Evolutionary conservation across 345 rosid genomes (phyloP), one percentile per base, ranked within the genome.

Genomic region (Populus ilicifolia): DNA sequence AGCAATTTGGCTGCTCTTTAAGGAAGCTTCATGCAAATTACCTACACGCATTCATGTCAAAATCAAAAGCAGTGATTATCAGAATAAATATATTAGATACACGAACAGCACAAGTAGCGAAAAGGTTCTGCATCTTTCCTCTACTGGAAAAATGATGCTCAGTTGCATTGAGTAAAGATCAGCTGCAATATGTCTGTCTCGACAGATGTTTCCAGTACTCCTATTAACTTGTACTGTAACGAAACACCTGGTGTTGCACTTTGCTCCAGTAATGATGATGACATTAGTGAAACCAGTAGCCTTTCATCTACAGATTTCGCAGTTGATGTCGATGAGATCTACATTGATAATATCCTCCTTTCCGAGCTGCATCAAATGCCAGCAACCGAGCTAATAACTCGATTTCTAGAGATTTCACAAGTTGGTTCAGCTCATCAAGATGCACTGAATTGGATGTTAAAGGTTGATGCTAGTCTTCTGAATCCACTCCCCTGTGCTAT

Each of bases 391-490:
- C 69, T 62, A 66, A 35, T 76, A 12, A 39, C 61, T 4, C 27
- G 38, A 29, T 62, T 75, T 65, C 33, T 73, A 65, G 67, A 66
- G 21, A 66, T 72, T 41, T 82, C 80, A 18, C 75, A 54, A 27
- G 29, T 77, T 67, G 70, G 41, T 39, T n/a, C 65, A 35, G 80
- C 83, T 74, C 83, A 82, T 50, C 76, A 46, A 44, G 77, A 83
- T 68, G 84, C 85, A 35, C 62, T 87, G 54, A 74, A 69, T 63
- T 87, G 89, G 87, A 84, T 87, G 50, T 33, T 83, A 0, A 69
- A 80, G 88, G 88, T 85, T 12, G 61, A 38, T 23, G 17, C 48
- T 5, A 2, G 1, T 0, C 27, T 36, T 25, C 20, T 36, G 4
- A 6, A 11, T 5, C 27, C 61, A n/a, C n/a, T 12, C 20, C 5